Evolutionary conservation across 495 filamentous ascomycete species (phyloP).

Genomic region (Staphylotrichum tortipilum): DNA sequence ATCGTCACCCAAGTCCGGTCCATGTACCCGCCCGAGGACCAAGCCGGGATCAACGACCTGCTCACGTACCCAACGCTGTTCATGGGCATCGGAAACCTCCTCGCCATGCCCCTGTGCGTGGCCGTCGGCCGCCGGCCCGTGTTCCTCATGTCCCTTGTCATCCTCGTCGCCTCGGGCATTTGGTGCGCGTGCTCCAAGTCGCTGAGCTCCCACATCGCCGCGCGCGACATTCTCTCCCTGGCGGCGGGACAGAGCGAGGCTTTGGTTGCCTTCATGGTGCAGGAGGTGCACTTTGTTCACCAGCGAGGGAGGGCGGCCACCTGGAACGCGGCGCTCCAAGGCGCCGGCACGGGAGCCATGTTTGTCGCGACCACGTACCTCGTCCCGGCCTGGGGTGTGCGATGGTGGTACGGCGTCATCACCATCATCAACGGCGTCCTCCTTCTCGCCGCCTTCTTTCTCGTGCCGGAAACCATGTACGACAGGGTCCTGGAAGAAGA

Average conservation of each 20-base stretch:
- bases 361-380: neutral
- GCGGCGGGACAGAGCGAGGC: conserved; percentile 1
- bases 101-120: neutral
- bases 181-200: neutral
- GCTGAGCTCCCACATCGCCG: neutral
- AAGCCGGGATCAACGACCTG: neutral
- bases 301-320: neutral
- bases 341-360: neutral
- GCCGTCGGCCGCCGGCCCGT: neutral
- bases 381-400: neutral
- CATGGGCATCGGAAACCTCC: conserved; percentile 1
- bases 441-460: neutral
- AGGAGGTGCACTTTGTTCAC: conserved; percentile 2
- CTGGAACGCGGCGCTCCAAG: neutral
- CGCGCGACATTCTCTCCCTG: neutral
- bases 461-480: neutral
- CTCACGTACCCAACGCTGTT: neutral
- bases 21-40: conserved; percentile 1
- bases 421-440: conserved; percentile 1
- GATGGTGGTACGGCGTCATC: conserved; percentile 1
- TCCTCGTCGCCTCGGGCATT: neutral
- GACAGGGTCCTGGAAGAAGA: neutral
- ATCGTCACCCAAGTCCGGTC: neutral
- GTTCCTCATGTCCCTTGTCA: neutral
- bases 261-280: conserved; percentile 1